Conservation (phyloP, 2,329 filamentous ascomycete species). For the Fusarium staphyleae region DNA sequence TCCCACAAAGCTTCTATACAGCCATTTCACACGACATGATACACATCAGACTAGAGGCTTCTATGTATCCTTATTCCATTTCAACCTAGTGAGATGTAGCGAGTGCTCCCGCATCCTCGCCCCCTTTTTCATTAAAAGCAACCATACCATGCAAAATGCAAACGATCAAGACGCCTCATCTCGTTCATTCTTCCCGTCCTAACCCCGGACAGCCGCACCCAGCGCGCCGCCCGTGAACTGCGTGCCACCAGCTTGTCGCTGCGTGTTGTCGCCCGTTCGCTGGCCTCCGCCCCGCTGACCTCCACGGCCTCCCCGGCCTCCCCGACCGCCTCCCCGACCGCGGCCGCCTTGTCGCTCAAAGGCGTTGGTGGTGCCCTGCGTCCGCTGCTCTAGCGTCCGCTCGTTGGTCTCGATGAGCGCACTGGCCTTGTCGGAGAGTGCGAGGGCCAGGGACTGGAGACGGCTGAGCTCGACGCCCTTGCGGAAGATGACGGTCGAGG, state of each 20-base stretch:
- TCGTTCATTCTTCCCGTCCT: conserved; percentile 43
- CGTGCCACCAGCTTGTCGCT: conserved; percentile 74
- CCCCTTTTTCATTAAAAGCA: conserved; percentile 46
- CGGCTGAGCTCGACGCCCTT: conserved; percentile 98
- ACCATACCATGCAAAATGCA: conserved; percentile 48
- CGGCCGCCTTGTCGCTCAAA: conserved; percentile 92
- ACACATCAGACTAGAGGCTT: conserved; percentile 38
- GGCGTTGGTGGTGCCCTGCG: conserved; percentile 92
- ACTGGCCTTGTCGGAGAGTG: conserved; percentile 94
- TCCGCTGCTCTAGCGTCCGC: conserved; percentile 94
- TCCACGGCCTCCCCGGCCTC: conserved; percentile 69
- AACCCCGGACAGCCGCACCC: conserved; percentile 71
- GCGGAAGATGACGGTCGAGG: conserved; percentile 96
- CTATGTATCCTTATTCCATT: conserved; percentile 45
- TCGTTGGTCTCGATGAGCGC: conserved; percentile 97
- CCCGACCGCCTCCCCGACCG: conserved; percentile 70
- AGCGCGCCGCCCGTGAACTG: conserved; percentile 84
- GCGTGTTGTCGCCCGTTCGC: conserved; percentile 63
- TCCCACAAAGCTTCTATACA: neutral
- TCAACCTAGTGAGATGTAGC: conserved; percentile 45
- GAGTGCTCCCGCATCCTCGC: conserved; percentile 46
- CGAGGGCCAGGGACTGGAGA: conserved; percentile 92
- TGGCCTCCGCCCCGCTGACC: conserved; percentile 68
- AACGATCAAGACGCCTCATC: conserved; percentile 45
- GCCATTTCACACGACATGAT: conserved; percentile 20